Conservation (phyloP, 305 asterid species). For the Fraxinus velutina region DNA sequence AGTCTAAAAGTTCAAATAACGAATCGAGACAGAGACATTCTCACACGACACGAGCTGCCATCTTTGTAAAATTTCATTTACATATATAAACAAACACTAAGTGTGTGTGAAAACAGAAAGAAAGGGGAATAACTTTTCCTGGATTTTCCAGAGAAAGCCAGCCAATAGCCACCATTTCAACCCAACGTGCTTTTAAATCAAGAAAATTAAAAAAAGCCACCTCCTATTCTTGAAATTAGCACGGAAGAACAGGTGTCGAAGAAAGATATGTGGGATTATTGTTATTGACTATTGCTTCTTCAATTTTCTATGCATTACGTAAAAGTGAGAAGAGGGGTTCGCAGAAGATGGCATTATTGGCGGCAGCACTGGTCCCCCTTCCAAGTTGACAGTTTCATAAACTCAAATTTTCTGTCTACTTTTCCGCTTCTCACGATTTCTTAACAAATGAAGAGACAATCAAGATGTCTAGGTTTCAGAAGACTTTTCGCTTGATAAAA, state of each 20-base stretch:
- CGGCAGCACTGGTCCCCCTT: too few relatives aligned
- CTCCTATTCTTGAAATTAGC: constrained; percentile 18
- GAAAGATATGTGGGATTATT: constrained; percentile 8
- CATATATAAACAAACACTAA: background rate
- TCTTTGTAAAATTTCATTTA: background rate
- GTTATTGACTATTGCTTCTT: background rate
- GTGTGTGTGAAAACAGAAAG: background rate
- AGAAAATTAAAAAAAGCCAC: background rate
- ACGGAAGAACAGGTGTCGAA: constrained; percentile 1
- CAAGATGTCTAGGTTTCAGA: background rate
- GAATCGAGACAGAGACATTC: background rate
- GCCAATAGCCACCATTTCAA: background rate
- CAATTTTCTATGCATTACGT: background rate
- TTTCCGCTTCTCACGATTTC: background rate
- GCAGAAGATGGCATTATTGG: too few relatives aligned
- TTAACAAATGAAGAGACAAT: background rate
- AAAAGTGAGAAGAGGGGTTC: too few relatives aligned
- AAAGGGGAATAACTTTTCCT: background rate
- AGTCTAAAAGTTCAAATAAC: background rate
- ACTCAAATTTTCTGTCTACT: too few relatives aligned
- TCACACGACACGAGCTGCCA: background rate
- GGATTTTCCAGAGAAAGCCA: background rate
- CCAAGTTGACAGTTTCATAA: too few relatives aligned
- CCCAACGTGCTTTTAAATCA: background rate
- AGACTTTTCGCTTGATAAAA: background rate